Evolutionary conservation across 1,139 yeast genomes (phyloP).

Genomic region (Hemisphaericaspora subhashii): DNA sequence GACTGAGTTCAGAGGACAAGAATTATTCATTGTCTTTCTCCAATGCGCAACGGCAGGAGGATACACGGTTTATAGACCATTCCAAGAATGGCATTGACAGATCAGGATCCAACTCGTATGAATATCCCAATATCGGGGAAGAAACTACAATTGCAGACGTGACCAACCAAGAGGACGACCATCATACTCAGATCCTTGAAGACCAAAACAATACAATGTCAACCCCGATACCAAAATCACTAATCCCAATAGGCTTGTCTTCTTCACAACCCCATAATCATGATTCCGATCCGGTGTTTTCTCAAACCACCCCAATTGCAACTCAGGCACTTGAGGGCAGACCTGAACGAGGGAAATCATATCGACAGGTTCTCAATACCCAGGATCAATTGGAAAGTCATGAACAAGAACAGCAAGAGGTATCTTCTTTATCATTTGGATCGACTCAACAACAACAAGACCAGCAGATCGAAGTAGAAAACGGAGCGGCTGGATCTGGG

Average conservation of each 20-base stretch:
- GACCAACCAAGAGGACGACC: background rate
- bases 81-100: no score
- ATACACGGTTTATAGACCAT: no score
- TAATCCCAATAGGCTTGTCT: no score
- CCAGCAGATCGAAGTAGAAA: slow-evolving; percentile 10
- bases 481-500: slow-evolving; percentile 11
- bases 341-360: slow-evolving; percentile 10
- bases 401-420: no score
- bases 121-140: background rate
- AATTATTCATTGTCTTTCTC: no score
- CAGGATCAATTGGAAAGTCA: no score
- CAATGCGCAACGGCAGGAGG: no score
- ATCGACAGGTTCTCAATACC: slow-evolving; percentile 21
- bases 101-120: background rate
- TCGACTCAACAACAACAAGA: background rate
- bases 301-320: background rate
- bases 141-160: background rate
- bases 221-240: no score
- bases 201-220: no score
- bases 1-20: no score
- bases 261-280: no score
- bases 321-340: background rate
- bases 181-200: no score
- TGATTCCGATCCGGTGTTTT: background rate
- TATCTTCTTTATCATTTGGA: slow-evolving; percentile 2